Conservation (phyloP, 179 eudicot species). For the Silene vulgaris region DNA sequence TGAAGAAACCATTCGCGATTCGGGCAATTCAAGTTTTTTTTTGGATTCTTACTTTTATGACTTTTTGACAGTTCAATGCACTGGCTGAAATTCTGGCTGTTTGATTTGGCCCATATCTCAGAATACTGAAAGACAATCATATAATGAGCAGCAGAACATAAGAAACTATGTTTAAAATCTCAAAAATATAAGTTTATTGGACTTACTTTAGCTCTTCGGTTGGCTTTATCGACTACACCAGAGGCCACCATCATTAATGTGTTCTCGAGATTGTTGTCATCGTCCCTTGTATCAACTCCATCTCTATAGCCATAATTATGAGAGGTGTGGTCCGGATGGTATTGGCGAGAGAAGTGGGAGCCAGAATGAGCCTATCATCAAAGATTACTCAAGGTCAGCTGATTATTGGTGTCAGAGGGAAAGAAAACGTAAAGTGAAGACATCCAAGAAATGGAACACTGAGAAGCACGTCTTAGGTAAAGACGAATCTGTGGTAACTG, state of each 20-base stretch:
- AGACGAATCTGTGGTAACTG: background rate
- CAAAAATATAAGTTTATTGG: constrained; percentile 3
- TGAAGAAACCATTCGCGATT: background rate
- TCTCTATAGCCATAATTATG: constrained; percentile 42
- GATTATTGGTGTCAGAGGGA: background rate
- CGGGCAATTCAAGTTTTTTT: background rate
- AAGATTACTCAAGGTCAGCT: constrained; percentile 5
- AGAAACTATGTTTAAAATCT: background rate
- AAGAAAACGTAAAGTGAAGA: background rate
- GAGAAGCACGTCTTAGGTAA: background rate
- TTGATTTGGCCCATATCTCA: constrained; percentile 74
- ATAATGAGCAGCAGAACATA: constrained; percentile 21
- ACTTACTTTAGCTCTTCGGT: constrained; percentile 53
- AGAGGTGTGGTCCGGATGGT: constrained; percentile 32
- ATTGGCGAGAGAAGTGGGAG: constrained; percentile 29
- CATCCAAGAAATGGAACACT: background rate
- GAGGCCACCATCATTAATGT: constrained; percentile 61
- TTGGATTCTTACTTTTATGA: constrained; percentile 56
- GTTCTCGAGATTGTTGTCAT: constrained; percentile 41
- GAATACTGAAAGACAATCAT: constrained; percentile 43
- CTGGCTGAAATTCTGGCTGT: constrained; percentile 73
- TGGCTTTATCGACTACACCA: constrained; percentile 39
- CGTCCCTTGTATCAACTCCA: constrained; percentile 29
- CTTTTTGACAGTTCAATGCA: constrained; percentile 67
- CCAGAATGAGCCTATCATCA: constrained; percentile 46